Conservation (phyloP, 257 asterid genomes). For the Voacanga thouarsii region DNA sequence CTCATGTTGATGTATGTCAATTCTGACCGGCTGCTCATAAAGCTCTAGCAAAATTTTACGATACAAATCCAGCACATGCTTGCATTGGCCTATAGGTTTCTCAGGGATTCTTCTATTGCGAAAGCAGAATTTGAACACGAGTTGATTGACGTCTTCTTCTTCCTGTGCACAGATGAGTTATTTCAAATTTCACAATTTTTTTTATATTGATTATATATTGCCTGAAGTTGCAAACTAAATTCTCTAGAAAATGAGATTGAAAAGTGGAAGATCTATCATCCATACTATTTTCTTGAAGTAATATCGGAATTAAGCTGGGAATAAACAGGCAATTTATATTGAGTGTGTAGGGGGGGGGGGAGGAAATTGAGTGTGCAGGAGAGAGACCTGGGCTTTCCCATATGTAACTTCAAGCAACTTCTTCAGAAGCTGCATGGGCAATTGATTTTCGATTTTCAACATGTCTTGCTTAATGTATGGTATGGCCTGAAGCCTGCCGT, state of each 20-base stretch:
- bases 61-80: slow-evolving; percentile 37
- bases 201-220: too few species aligned
- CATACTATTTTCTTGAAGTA: too few species aligned
- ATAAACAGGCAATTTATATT: too few species aligned
- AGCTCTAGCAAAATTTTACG: slow-evolving; percentile 22
- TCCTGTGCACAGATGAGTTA: too few species aligned
- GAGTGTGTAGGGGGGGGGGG: too few species aligned
- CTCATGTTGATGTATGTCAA: neutral
- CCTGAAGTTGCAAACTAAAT: too few species aligned
- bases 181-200: too few species aligned
- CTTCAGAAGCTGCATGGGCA: slow-evolving; percentile 20
- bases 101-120: neutral
- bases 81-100: neutral
- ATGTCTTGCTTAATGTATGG: slow-evolving; percentile 24
- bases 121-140: slow-evolving; percentile 18
- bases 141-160: slow-evolving; percentile 10
- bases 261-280: too few species aligned
- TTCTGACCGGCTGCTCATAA: neutral
- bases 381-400: slow-evolving; percentile 7
- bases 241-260: too few species aligned
- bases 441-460: slow-evolving; percentile 19
- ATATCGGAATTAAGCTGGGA: too few species aligned
- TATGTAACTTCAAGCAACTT: slow-evolving; percentile 1
- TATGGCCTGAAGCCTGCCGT: slow-evolving; percentile 16
- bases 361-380: too few species aligned